Percentiles rank a stretch among this genome's conserved stretches.
These are phyloP conservation scores for Penicillium roqueforti DNA, from an alignment of 495 filamentous ascomycete genomes.

Conservation along the genomic window DNA sequence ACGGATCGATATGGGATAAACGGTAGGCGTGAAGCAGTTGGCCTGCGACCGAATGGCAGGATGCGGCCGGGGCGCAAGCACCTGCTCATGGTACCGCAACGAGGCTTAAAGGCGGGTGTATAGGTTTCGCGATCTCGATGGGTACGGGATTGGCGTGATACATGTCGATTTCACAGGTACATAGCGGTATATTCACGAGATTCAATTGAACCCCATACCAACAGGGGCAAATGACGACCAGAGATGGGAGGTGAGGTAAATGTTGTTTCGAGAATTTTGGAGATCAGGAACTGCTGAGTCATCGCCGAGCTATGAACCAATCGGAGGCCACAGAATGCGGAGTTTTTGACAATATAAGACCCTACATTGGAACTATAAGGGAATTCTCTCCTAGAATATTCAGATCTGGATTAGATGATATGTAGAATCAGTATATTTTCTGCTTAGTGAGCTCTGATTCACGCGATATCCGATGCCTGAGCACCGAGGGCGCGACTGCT, in stretches of 20 bases:
- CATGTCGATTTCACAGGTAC: slow-evolving; percentile 38
- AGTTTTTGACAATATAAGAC: neutral
- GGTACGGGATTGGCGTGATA: slow-evolving; percentile 28
- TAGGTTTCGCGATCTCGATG: slow-evolving; percentile 36
- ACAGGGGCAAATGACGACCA: neutral
- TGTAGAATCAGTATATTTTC: neutral
- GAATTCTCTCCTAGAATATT: neutral
- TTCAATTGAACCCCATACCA: neutral
- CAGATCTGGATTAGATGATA: neutral
- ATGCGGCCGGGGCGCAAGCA: slow-evolving; percentile 37
- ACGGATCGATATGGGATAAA: slow-evolving; percentile 8
- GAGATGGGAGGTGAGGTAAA: neutral
- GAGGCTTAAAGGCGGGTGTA: slow-evolving; percentile 27
- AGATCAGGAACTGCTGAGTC: slow-evolving; percentile 5
- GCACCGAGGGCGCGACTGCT: neutral
- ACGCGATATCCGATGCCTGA: neutral
- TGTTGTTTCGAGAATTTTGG: slow-evolving; percentile 10
- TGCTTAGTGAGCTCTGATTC: neutral
- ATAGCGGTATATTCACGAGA: slow-evolving; percentile 12
- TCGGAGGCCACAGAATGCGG: slow-evolving; percentile 6
- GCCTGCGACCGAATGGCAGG: slow-evolving; percentile 33
- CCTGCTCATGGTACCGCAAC: slow-evolving; percentile 45
- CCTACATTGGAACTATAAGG: neutral
- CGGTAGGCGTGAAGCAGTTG: slow-evolving; percentile 8
- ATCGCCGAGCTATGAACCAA: slow-evolving; percentile 2